Base-by-base conservation (phyloP, 768 basidiomycete species). In the Agaricus subrufescens region DNA sequence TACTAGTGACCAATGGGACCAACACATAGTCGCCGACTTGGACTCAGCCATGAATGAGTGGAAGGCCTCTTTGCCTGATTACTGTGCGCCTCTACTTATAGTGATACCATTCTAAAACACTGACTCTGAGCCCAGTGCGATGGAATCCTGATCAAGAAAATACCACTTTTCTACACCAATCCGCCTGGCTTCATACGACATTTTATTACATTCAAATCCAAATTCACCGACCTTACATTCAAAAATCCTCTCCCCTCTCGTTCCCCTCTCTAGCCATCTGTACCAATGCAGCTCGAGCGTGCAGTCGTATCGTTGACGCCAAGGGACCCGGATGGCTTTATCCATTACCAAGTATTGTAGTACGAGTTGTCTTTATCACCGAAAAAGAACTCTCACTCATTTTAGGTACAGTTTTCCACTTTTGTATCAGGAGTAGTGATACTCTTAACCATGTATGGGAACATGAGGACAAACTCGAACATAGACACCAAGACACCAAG, bases 261-360 rank as follows among this genome's bases (percentile, higher is more conserved):
- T 76, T 80, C 53, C 79, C 84, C 6, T 86, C 84, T 0, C 75
- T 86, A 11, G 81, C 85, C 1, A 86, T 85, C 53, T 89, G 85
- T 65, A 78, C 85, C 27, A 76, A 89, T 55, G 83, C 92, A 1
- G 88, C 91, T 1, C 75, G 91, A 11, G 84, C 86, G 0, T 86
- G 82, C 57, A 80, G 78, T 26, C 88, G 87, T 56, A 74, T 94
- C 31, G 67, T 87, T 50, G 87, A 89, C 57, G 71, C 77, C 4
- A 74, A 78, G 42, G 68, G 75, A 47, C 69, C 64, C 43, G 69
- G 77, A n/a, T 67, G 65, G 6, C 38, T 62, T 1, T 60, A 62
- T 25, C 62, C 70, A 10, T 59, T 66, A 46, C 69, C 72, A 1
- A 67, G 70, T 29, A 29, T 67, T 12, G 64, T 71, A 58, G 77